A percentile compares a stretch with the other conserved stretches of the same genome.
phyloP scores from a whole-genome alignment of 345 rosid genomes.

The Tarenaya hassleriana region DNA sequence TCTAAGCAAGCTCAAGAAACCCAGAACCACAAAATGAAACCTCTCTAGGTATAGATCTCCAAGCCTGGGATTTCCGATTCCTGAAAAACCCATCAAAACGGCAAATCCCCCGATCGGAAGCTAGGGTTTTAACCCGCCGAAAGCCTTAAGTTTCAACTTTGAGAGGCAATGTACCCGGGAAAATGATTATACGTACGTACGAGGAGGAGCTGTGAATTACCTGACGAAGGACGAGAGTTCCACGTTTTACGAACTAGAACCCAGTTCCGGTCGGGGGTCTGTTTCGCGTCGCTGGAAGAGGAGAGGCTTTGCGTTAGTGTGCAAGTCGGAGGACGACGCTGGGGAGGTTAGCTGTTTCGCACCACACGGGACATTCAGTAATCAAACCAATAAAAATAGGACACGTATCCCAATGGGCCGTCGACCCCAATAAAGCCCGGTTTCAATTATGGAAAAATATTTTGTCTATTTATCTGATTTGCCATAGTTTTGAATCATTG shows the following conservation, averaged over 20 bases:
- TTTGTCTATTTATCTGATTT: too few species aligned
- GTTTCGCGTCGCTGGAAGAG: not conserved
- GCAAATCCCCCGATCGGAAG: conserved; percentile 1
- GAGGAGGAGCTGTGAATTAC: not conserved
- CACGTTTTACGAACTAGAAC: not conserved
- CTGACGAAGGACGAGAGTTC: conserved; percentile 3
- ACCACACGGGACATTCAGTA: too few species aligned
- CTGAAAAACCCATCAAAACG: conserved; percentile 17
- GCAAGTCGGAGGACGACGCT: not conserved
- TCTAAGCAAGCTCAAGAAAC: conserved; percentile 3
- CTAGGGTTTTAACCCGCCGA: conserved; percentile 2
- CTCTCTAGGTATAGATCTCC: not conserved
- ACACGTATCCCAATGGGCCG: too few species aligned
- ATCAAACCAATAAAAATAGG: too few species aligned
- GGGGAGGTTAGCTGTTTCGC: too few species aligned
- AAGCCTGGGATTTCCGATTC: not conserved
- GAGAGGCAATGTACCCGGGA: too few species aligned
- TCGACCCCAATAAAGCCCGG: too few species aligned
- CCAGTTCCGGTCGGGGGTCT: conserved; percentile 5
- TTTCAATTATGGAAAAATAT: too few species aligned
- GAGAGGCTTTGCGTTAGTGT: not conserved
- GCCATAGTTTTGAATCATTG: too few species aligned
- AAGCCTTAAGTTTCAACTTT: too few species aligned
- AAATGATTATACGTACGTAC: not conserved
- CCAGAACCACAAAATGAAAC: conserved; percentile 6